Percentiles rank a stretch among this genome's conserved stretches.
Evolutionary conservation across 495 filamentous ascomycete species (phyloP).

Genomic region (Aspergillus haitiensis): DNA sequence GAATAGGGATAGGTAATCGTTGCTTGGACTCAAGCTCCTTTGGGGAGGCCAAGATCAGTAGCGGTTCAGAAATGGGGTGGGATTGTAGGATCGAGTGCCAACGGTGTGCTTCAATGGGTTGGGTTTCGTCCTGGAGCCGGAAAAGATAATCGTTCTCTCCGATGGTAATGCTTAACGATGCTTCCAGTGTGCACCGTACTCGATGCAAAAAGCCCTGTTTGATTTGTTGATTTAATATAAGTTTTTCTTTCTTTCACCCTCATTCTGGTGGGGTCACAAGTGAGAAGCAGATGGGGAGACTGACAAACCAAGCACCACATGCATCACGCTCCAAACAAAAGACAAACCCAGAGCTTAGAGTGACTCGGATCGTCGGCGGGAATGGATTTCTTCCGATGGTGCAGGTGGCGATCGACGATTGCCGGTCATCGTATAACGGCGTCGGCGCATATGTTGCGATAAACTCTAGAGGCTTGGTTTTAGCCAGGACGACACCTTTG

Average conservation of each 20-base stretch:
- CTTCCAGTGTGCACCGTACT: not conserved
- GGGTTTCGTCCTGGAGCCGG: slow-evolving; percentile 5
- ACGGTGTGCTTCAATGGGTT: slow-evolving; percentile 1
- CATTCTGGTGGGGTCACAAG: no score
- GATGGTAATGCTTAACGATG: not conserved
- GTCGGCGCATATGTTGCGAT: slow-evolving; percentile 18
- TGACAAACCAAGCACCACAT: slow-evolving; percentile 17
- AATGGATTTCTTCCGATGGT: slow-evolving; percentile 8
- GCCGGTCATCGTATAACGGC: slow-evolving; percentile 3
- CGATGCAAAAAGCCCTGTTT: slow-evolving; percentile 7
- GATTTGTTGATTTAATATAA: not conserved
- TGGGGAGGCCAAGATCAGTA: slow-evolving; percentile 5
- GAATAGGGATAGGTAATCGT: not conserved
- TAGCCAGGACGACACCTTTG: not conserved
- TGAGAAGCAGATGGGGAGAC: not conserved
- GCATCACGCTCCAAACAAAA: slow-evolving; percentile 14
- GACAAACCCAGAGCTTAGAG: slow-evolving; percentile 10
- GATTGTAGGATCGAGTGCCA: slow-evolving; percentile 15
- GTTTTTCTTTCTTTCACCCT: not conserved
- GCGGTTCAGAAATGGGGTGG: slow-evolving; percentile 6
- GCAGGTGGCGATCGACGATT: slow-evolving; percentile 8
- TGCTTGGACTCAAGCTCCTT: not conserved
- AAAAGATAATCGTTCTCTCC: slow-evolving; percentile 2
- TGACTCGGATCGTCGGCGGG: slow-evolving; percentile 14
- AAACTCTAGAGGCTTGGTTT: slow-evolving; percentile 1